phyloP scores from a whole-genome alignment of 768 basidiomycete genomes.

The Kondoa malvinella region DNA sequence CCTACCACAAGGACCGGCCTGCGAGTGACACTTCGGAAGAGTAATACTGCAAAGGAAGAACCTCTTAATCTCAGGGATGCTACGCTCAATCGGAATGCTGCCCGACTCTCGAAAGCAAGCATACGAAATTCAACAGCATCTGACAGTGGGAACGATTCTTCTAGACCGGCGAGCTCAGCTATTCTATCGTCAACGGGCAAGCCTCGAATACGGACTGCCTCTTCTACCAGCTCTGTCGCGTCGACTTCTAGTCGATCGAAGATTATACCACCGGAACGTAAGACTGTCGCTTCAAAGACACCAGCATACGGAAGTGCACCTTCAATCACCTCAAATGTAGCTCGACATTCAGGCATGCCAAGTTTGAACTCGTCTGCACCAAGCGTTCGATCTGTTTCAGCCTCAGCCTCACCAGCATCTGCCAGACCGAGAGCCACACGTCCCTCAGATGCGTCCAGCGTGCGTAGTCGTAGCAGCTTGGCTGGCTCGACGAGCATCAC shows the following conservation, averaged over 20 bases:
- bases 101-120: background rate
- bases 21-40: background rate
- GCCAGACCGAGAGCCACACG: background rate
- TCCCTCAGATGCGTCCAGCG: background rate
- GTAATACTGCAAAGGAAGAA: background rate
- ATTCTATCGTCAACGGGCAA: background rate
- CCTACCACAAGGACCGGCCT: background rate
- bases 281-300: background rate
- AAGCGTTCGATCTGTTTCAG: no score
- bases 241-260: background rate
- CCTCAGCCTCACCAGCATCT: background rate
- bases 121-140: no score
- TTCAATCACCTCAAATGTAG: background rate
- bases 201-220: background rate
- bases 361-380: background rate
- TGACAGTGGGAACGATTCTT: no score
- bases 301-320: background rate
- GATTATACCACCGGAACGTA: background rate
- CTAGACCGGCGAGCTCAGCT: background rate
- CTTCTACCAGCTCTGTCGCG: background rate
- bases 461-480: no score
- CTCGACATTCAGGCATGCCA: background rate
- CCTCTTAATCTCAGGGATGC: background rate
- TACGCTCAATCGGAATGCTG: conserved; percentile 2
- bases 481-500: background rate